A percentile compares a stretch with the other conserved stretches of the same genome.
Evolutionary conservation across 2,329 filamentous ascomycete genomes (phyloP).

Genomic region (Coniochaeta prunicola): DNA sequence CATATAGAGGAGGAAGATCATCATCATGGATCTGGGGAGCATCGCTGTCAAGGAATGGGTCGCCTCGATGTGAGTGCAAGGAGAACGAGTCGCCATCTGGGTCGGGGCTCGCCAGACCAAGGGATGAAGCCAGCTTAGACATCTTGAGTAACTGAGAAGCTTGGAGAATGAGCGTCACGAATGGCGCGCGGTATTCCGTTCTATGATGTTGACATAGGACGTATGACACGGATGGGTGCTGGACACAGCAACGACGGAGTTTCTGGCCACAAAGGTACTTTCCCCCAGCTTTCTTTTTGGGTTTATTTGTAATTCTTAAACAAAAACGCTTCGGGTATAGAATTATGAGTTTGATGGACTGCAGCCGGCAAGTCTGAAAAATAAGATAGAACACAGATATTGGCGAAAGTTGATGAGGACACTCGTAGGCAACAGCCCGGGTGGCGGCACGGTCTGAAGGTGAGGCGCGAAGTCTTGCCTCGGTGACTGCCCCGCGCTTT

Average conservation of each 20-base stretch:
- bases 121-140: constrained; percentile 15
- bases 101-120: constrained; percentile 2
- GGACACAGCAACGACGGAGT: background rate
- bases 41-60: constrained; percentile 27
- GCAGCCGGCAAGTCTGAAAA: too few relatives aligned
- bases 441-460: too few relatives aligned
- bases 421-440: too few relatives aligned
- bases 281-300: too few relatives aligned
- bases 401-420: too few relatives aligned
- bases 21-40: constrained; percentile 25
- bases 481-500: background rate
- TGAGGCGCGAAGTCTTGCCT: too few relatives aligned
- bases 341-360: too few relatives aligned
- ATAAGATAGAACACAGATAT: too few relatives aligned
- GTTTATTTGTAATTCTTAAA: too few relatives aligned
- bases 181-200: background rate
- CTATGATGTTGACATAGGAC: background rate
- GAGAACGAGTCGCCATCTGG: background rate
- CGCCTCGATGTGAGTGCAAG: constrained; percentile 11
- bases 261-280: background rate
- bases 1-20: constrained; percentile 39
- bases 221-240: background rate
- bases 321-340: too few relatives aligned
- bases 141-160: constrained; percentile 9
- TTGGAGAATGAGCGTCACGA: too few relatives aligned